Percentiles rank a stretch among this genome's conserved stretches.
These are phyloP conservation scores for barrel medic (Medicago truncatula) DNA, from an alignment of 306 rosid genomes.

Conservation along the genomic window DNA sequence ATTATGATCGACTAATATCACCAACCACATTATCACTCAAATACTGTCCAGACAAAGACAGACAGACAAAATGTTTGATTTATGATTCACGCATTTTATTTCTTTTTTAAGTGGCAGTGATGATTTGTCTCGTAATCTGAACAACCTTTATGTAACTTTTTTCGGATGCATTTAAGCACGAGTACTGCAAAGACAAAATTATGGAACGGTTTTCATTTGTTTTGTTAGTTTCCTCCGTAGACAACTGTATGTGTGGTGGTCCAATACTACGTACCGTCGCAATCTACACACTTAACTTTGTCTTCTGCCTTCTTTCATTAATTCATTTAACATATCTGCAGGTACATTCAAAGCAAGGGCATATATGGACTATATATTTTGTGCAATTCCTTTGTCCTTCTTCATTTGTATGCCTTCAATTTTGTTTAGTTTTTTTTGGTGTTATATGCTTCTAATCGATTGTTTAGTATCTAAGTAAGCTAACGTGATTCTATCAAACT, in stretches of 20 bases:
- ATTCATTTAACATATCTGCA: too few species aligned
- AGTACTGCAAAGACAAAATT: neutral
- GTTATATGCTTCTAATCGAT: too few species aligned
- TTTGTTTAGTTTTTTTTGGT: too few species aligned
- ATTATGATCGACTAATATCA: too few species aligned
- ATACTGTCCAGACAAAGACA: too few species aligned
- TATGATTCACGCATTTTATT: neutral
- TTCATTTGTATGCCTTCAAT: too few species aligned
- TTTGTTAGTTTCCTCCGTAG: slow-evolving; percentile 10
- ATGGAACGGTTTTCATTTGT: neutral
- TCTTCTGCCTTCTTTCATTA: neutral
- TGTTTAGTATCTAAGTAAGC: too few species aligned
- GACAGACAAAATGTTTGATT: neutral
- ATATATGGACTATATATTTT: too few species aligned
- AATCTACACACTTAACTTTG: slow-evolving; percentile 1
- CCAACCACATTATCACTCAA: too few species aligned
- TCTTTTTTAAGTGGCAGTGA: slow-evolving; percentile 5
- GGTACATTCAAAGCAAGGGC: too few species aligned
- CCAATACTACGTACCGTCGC: neutral
- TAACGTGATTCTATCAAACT: too few species aligned
- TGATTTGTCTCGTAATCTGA: slow-evolving; percentile 5
- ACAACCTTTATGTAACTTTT: slow-evolving; percentile 20
- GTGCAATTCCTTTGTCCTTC: too few species aligned
- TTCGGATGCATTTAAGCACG: slow-evolving; percentile 16
- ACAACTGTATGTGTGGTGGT: slow-evolving; percentile 16